phyloP scores from a whole-genome alignment of 2,329 filamentous ascomycete species.

The Rutstroemia sp. region DNA sequence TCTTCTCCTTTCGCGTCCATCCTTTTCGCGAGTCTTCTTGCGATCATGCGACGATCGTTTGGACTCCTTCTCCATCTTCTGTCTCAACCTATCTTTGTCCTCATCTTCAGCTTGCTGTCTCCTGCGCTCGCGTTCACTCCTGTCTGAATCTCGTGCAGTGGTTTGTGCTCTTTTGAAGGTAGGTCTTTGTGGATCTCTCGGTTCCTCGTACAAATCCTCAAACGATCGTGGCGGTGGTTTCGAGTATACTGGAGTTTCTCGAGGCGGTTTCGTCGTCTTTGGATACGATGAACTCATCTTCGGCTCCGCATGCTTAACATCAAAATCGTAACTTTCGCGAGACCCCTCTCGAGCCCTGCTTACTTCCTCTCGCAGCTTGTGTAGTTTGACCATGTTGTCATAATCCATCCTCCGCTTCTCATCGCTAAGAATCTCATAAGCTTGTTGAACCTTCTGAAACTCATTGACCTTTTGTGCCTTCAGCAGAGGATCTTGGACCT shows the following conservation, averaged over 20 bases:
- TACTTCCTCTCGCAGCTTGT: conserved; percentile 49
- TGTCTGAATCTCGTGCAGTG: conserved; percentile 20
- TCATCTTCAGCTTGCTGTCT: conserved; percentile 28
- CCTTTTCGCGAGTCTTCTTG: conserved; percentile 32
- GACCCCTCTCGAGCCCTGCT: conserved; percentile 8
- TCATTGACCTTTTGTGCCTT: conserved; percentile 76
- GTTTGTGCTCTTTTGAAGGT: conserved; percentile 30
- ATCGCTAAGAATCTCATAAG: conserved; percentile 84
- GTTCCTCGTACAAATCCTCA: conserved; percentile 44
- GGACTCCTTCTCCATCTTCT: conserved; percentile 27
- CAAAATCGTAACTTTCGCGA: conserved; percentile 37
- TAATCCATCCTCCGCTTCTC: conserved; percentile 66
- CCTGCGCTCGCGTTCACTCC: conserved; percentile 29
- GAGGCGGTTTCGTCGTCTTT: conserved; percentile 10
- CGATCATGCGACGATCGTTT: conserved; percentile 25
- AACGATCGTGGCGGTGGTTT: conserved; percentile 32
- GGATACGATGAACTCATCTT: conserved; percentile 5
- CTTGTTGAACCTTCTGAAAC: conserved; percentile 87
- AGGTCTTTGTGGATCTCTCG: conserved; percentile 17
- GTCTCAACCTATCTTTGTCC: conserved; percentile 25
- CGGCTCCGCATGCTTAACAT: conserved; percentile 29
- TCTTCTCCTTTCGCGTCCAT: conserved; percentile 30
- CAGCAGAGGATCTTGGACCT: conserved; percentile 60
- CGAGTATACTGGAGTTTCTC: conserved; percentile 25
- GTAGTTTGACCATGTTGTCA: conserved; percentile 65